Evolutionary conservation across 2,329 filamentous ascomycete species (phyloP), one percentile per base, ranked within the genome.

Genomic region (Dothistroma septosporum): DNA sequence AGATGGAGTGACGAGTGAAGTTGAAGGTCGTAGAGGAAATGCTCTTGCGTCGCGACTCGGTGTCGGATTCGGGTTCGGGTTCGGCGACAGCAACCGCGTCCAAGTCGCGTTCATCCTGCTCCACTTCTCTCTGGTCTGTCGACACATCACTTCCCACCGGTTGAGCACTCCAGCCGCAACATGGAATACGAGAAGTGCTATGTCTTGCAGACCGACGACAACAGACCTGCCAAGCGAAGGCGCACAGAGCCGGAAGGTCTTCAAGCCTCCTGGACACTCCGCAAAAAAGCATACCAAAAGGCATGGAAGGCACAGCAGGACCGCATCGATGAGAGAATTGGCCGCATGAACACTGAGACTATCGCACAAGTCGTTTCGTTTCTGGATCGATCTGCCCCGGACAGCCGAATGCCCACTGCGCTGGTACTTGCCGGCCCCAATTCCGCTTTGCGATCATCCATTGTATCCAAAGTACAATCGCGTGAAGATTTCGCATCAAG

Each of bases 401-500:
- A 22, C 3, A 37, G 55, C 8, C 61, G 53, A 10, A 66, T 70
- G 2, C 66, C 64, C 0, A 64, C 67, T 24, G 68, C 63, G 8
- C 61, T 93, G 66, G 85, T 93, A 66, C 83, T 91, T 61, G 89
- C 89, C 9, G 91, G 90, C 0, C 88, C 90, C 8, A 91, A 90
- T 65, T 88, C 92, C 67, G 87, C 89, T 37, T 88, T 88, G 1
- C 88, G 92, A 72, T 84, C 86, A 47, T 79, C 89, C 12, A 80
- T 92, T n/a, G 92, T 92, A 67, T 80, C 85, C 60, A 88, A 91
- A 72, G 76, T 92, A 11, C 82, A 84, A 12, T 44, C 58, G 21
- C 53, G 64, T 60, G 58, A 59, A 70, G 68, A 65, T 73, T 62
- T 73, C 80, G 54, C 73, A 76, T 28, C 33, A 5, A 69, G 76